These are phyloP conservation scores for Epichloe aotearoae DNA, from an alignment of 2,329 filamentous ascomycete genomes.

Conservation along the genomic window DNA sequence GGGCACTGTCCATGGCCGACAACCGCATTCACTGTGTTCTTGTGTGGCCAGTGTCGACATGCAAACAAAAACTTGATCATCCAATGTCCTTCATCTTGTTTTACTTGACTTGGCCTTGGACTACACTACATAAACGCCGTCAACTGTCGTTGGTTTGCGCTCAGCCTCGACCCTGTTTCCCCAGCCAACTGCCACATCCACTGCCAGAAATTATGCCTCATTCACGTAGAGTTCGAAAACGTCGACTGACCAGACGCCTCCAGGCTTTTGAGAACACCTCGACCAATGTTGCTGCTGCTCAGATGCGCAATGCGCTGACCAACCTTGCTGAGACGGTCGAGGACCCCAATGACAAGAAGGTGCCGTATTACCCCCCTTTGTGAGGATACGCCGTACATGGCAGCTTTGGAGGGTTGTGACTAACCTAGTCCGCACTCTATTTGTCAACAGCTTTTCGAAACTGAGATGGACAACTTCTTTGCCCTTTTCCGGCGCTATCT, in stretches of 20 bases:
- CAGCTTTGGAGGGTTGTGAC: neutral
- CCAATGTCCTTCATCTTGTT: neutral
- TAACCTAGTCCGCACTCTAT: conserved; percentile 1
- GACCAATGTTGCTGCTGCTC: conserved; percentile 90
- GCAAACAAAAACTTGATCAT: neutral
- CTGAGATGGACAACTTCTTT: conserved; percentile 99
- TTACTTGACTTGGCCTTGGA: neutral
- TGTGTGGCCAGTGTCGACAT: neutral
- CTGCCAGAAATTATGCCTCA: neutral
- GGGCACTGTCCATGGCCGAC: neutral
- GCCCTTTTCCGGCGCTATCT: conserved; percentile 95
- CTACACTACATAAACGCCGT: neutral
- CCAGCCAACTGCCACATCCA: neutral
- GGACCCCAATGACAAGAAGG: conserved; percentile 74
- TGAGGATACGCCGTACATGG: neutral
- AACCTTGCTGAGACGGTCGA: conserved; percentile 80
- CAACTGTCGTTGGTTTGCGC: neutral
- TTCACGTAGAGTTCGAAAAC: neutral
- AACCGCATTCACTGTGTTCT: neutral
- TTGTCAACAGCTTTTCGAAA: conserved; percentile 67
- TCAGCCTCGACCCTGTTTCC: neutral
- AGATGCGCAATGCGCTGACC: conserved; percentile 98
- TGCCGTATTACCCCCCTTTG: conserved; percentile 26
- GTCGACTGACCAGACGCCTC: conserved; percentile 13
- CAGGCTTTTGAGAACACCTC: conserved; percentile 99